Conservation (phyloP, 139 green algal species). For the Astrephomene gubernaculifera region DNA sequence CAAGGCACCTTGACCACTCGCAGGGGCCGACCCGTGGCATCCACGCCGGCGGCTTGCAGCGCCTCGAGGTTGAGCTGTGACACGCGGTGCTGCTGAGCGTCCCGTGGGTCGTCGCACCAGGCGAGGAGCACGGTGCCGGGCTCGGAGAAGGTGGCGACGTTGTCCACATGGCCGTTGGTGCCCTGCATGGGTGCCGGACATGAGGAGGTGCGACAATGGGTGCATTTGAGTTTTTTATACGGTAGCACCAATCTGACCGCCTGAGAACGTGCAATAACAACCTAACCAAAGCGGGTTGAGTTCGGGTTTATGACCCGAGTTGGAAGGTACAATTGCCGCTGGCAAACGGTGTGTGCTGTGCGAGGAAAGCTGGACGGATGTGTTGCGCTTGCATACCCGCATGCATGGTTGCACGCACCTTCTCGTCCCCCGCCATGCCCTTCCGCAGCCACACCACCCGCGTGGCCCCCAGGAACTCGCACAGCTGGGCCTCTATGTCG, state of each 20-base stretch:
- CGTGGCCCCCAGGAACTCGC: conserved; percentile 75
- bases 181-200: not conserved
- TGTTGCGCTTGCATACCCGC: not conserved
- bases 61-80: conserved; percentile 36
- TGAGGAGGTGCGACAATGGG: too few species aligned
- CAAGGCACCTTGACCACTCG: conserved; percentile 76
- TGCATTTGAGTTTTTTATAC: too few species aligned
- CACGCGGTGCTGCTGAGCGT: conserved; percentile 57
- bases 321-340: too few species aligned
- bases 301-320: too few species aligned
- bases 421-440: conserved; percentile 73
- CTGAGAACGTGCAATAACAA: too few species aligned
- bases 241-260: too few species aligned
- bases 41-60: conserved; percentile 50
- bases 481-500: conserved; percentile 72
- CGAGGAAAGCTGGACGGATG: too few species aligned
- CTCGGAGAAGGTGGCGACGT: conserved; percentile 78
- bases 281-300: too few species aligned
- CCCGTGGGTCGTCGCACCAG: conserved; percentile 76
- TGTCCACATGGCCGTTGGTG: conserved; percentile 85
- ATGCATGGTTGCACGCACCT: conserved; percentile 23
- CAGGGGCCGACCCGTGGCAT: conserved; percentile 72
- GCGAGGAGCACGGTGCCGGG: conserved; percentile 76
- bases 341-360: too few species aligned
- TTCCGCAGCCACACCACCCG: conserved; percentile 86